These are phyloP conservation scores for Amylostereum areolatum DNA, from an alignment of 1,284 basidiomycete genomes.

Conservation along the genomic window DNA sequence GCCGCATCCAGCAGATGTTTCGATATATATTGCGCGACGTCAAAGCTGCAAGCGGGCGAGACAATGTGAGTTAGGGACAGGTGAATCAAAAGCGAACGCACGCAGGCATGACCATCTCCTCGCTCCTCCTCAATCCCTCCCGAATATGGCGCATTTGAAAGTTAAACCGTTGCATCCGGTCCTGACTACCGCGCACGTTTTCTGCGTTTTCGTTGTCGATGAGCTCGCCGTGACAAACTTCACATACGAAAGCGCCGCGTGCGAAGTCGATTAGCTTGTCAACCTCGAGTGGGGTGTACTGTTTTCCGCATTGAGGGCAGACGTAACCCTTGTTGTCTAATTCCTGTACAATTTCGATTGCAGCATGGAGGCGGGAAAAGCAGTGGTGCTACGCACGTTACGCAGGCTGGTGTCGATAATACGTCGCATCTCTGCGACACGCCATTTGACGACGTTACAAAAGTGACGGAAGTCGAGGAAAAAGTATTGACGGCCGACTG, in stretches of 20 bases:
- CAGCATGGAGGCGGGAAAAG: slow-evolving; percentile 1
- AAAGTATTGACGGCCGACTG: slow-evolving; percentile 85
- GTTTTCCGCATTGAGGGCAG: slow-evolving; percentile 84
- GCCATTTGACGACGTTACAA: slow-evolving; percentile 97
- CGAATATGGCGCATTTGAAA: slow-evolving; percentile 84
- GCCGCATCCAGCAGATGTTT: slow-evolving; percentile 56
- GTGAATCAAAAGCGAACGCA: slow-evolving; percentile 31
- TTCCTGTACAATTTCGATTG: slow-evolving; percentile 47
- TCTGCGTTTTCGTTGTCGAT: slow-evolving; percentile 90
- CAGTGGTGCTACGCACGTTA: slow-evolving; percentile 66
- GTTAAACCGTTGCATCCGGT: slow-evolving; percentile 95
- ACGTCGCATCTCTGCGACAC: slow-evolving; percentile 90
- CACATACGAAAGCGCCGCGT: slow-evolving; percentile 64
- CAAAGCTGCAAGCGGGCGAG: slow-evolving; percentile 49
- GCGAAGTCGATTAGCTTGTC: slow-evolving; percentile 74
- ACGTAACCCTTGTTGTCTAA: slow-evolving; percentile 95
- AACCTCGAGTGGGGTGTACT: slow-evolving; percentile 84
- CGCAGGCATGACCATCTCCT: slow-evolving; percentile 81
- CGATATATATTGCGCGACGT: slow-evolving; percentile 76
- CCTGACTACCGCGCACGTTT: slow-evolving; percentile 79
- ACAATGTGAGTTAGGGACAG: background rate
- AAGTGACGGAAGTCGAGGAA: slow-evolving; percentile 95
- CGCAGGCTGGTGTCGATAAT: slow-evolving; percentile 84
- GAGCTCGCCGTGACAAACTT: slow-evolving; percentile 75
- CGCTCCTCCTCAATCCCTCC: slow-evolving; percentile 84